A percentile compares a stretch with the other conserved stretches of the same genome.
These are phyloP conservation scores for Fragaria iinumae DNA, from an alignment of 306 rosid genomes.

Conservation along the genomic window DNA sequence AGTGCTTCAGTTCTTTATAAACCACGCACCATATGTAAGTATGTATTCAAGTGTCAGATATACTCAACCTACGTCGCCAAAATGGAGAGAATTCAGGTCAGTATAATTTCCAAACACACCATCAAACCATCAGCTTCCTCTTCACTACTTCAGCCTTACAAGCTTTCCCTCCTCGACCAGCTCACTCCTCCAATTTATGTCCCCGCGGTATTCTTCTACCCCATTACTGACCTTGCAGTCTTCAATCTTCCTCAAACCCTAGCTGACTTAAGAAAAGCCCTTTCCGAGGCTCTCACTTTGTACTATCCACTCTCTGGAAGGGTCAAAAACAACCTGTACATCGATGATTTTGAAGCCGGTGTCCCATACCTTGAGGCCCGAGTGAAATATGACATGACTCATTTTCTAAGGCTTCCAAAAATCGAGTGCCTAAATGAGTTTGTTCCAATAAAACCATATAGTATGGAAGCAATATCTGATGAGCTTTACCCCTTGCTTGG, in stretches of 20 bases:
- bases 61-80: not conserved
- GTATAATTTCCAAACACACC: not conserved
- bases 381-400: constrained; percentile 25
- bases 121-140: not conserved
- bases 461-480: not conserved
- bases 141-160: not conserved
- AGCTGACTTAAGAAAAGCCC: constrained; percentile 18
- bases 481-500: constrained; percentile 25
- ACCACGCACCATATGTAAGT: too few relatives aligned
- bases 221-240: not conserved
- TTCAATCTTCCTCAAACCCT: not conserved
- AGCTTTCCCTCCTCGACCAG: constrained; percentile 18
- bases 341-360: constrained; percentile 43
- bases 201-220: constrained; percentile 16
- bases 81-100: not conserved
- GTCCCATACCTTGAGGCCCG: constrained; percentile 34
- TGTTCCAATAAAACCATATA: constrained; percentile 33
- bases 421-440: constrained; percentile 28
- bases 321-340: constrained; percentile 22
- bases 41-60: not conserved
- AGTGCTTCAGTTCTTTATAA: too few relatives aligned
- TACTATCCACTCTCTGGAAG: constrained; percentile 43
- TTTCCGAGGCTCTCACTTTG: constrained; percentile 30
- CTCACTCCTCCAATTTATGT: constrained; percentile 11
- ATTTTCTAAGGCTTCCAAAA: constrained; percentile 34